Conservation (phyloP, 78 protist genomes). For the Dictyostelium capitatum region DNA sequence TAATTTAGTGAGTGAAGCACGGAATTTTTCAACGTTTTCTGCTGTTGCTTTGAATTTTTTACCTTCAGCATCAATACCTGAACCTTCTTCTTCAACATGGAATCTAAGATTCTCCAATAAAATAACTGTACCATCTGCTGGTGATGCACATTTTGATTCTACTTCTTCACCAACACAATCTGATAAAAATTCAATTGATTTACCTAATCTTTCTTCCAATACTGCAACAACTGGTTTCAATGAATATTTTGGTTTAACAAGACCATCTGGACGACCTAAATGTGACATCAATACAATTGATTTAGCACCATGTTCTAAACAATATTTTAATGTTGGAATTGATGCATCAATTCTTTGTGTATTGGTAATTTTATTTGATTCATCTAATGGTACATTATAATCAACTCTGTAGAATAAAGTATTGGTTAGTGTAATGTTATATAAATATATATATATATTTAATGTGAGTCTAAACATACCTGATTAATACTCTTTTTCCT, state of each 20-base stretch:
- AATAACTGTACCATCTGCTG: slow-evolving; percentile 86
- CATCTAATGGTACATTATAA: slow-evolving; percentile 95
- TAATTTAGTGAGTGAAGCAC: slow-evolving; percentile 94
- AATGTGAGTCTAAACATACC: slow-evolving; percentile 81
- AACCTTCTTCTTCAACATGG: slow-evolving; percentile 98
- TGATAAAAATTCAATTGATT: slow-evolving; percentile 88
- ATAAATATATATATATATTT: background rate
- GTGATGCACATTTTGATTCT: slow-evolving; percentile 88
- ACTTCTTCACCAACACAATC: slow-evolving; percentile 95
- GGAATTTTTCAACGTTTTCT: slow-evolving; percentile 92
- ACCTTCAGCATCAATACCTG: slow-evolving; percentile 74
- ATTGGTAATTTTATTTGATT: slow-evolving; percentile 85
- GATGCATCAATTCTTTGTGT: slow-evolving; percentile 95
- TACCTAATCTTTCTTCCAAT: slow-evolving; percentile 83
- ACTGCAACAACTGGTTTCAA: slow-evolving; percentile 91
- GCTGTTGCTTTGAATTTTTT: slow-evolving; percentile 89
- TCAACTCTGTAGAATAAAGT: slow-evolving; percentile 93
- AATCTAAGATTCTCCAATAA: slow-evolving; percentile 99
- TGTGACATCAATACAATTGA: slow-evolving; percentile 96
- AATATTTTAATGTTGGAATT: slow-evolving; percentile 96
- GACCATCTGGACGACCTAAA: slow-evolving; percentile 99
- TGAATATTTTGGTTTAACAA: slow-evolving; percentile 82
- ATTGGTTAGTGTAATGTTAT: no score
- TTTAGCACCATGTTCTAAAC: slow-evolving; percentile 93
- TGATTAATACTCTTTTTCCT: slow-evolving; percentile 94